Evolutionary conservation across 202 grass and related monocot genomes (phyloP), one percentile per base, ranked within the genome.

Genomic region (Bolboschoenoplectus hybrid): DNA sequence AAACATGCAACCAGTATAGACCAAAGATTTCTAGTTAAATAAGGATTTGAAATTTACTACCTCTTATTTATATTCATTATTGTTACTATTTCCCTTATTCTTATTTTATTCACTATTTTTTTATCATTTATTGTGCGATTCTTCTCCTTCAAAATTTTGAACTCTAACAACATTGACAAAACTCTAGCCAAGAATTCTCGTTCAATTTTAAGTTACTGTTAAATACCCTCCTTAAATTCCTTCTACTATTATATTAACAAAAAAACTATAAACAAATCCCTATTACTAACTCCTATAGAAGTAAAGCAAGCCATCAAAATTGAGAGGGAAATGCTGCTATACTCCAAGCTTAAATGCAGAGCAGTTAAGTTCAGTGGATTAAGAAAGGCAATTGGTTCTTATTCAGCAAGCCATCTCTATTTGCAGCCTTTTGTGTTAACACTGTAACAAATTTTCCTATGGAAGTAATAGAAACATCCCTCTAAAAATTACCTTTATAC

Each of bases 401-500:
- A 44, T 43, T 38, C 34, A 9, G 11, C 34, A 78, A 78, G 32
- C 32, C 74, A 78, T 78, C 26, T 57, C 51, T 78, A 13, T 39
- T 40, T 58, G 49, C 17, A 12, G 38, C 1, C 38, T 78, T 55
- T 40, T 78, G 32, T 58, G 51, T 78, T 57, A 56, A 17, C 52
- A 58, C 34, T 52, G 71, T 52, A 75, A 75, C 46, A 52, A 50
- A 75, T 7, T 57, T 47, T 57, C 34, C 50, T 17, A 41, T 32
- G 52, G 34, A 16, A 57, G 13, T 57, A 57, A 78, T 39, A 57
- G 6, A 57, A 57, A 35, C 57, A 78, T 55, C 5, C 49, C 73
- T 53, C 73, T 26, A 20, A 55, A 76, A 38, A 53, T 76, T 76
- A 57, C 74, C 49, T 76, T 39, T 39, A 40, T 57, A 58, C 46